A percentile compares a stretch with the other conserved stretches of the same genome.
These are phyloP conservation scores for Heimioporus sp. DNA, from an alignment of 768 basidiomycete genomes.

Conservation along the genomic window DNA sequence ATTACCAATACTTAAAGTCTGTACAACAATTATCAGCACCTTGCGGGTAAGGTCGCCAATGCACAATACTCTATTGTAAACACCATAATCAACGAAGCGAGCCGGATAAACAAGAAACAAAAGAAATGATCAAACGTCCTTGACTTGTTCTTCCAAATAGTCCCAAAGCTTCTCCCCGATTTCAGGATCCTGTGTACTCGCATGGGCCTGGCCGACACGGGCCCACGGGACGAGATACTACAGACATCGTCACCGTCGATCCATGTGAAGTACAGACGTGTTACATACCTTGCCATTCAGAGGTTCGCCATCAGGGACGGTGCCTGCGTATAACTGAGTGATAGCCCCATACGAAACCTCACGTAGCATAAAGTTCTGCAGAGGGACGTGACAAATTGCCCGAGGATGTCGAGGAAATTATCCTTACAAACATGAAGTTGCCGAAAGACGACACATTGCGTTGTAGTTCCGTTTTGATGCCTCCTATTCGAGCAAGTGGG, in stretches of 20 bases:
- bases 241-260: neutral
- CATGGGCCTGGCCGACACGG: slow-evolving; percentile 33
- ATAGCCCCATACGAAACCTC: slow-evolving; percentile 41
- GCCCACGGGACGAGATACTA: slow-evolving; percentile 52
- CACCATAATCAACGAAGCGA: too few relatives aligned
- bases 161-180: slow-evolving; percentile 40
- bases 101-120: too few relatives aligned
- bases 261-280: too few relatives aligned
- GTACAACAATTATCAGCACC: too few relatives aligned
- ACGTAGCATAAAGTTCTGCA: slow-evolving; percentile 18
- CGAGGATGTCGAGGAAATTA: neutral
- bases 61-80: too few relatives aligned
- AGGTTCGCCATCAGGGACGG: slow-evolving; percentile 36
- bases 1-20: too few relatives aligned
- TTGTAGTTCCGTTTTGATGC: neutral
- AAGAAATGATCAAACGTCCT: slow-evolving; percentile 13
- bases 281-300: slow-evolving; percentile 46
- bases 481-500: neutral
- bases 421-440: neutral
- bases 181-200: slow-evolving; percentile 33
- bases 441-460: neutral
- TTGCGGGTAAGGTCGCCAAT: too few relatives aligned
- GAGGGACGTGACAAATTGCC: neutral
- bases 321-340: slow-evolving; percentile 51
- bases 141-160: slow-evolving; percentile 48